Percentiles rank a stretch among this genome's conserved stretches.
Conservation (phyloP, 805 yeast genomes). For the Jamesozyma jinghongensis region DNA sequence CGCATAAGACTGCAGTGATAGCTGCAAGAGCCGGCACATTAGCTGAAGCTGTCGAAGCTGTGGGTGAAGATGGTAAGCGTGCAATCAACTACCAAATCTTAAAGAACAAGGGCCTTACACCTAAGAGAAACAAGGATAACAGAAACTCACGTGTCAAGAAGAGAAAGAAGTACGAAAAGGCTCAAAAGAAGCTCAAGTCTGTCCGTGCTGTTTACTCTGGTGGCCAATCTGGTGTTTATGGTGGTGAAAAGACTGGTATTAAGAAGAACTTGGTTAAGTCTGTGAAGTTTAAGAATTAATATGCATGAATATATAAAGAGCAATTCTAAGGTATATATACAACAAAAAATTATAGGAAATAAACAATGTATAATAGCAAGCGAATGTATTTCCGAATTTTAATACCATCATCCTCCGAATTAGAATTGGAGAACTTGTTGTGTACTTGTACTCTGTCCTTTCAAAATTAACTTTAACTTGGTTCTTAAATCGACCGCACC, state of each 20-base stretch:
- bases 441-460: background rate
- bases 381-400: too few relatives aligned
- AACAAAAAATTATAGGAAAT: background rate
- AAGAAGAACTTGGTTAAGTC: slow-evolving; percentile 87
- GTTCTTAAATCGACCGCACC: slow-evolving; percentile 4
- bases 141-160: slow-evolving; percentile 95
- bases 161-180: slow-evolving; percentile 93
- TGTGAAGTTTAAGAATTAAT: slow-evolving; percentile 47
- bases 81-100: slow-evolving; percentile 90
- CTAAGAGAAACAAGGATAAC: slow-evolving; percentile 85
- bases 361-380: slow-evolving; percentile 1
- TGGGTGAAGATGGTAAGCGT: slow-evolving; percentile 81
- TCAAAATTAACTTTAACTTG: slow-evolving; percentile 5
- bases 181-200: slow-evolving; percentile 86
- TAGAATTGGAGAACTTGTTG: background rate
- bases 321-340: background rate
- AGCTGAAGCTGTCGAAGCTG: slow-evolving; percentile 52
- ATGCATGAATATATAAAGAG: background rate
- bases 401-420: background rate
- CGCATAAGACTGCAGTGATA: slow-evolving; percentile 59
- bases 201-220: slow-evolving; percentile 80
- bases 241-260: slow-evolving; percentile 95
- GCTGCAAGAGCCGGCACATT: slow-evolving; percentile 83
- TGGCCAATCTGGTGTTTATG: slow-evolving; percentile 66
- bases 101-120: slow-evolving; percentile 94